Conservation (phyloP, 2,329 filamentous ascomycete species). For the Pseudogymnoascus sp. region DNA sequence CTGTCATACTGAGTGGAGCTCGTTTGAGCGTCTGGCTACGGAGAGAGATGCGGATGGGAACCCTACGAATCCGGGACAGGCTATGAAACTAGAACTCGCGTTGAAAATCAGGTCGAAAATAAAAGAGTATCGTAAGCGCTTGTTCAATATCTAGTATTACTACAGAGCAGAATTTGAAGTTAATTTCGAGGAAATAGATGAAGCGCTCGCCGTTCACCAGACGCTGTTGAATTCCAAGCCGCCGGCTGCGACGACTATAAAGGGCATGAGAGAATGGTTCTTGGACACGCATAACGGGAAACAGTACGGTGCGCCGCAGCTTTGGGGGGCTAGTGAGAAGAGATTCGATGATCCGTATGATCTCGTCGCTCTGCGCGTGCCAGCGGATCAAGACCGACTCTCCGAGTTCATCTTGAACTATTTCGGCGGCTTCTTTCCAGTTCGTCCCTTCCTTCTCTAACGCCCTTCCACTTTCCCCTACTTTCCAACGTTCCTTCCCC, state of each 20-base stretch:
- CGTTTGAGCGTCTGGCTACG: conserved; percentile 11
- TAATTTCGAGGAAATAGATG: conserved; percentile 10
- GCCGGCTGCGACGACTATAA: conserved; percentile 16
- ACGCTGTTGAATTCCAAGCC: conserved; percentile 14
- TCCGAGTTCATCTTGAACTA: conserved; percentile 26
- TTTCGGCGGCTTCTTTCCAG: conserved; percentile 16
- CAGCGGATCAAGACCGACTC: conserved; percentile 22
- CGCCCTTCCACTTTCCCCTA: no score
- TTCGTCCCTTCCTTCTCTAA: neutral
- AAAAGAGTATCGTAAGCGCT: conserved; percentile 17
- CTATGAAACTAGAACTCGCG: conserved; percentile 13
- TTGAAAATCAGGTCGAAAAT: conserved; percentile 16
- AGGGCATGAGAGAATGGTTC: conserved; percentile 20
- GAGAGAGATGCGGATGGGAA: neutral
- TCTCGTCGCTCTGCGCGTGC: conserved; percentile 23
- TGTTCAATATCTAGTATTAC: no score
- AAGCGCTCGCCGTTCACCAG: conserved; percentile 17
- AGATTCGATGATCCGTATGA: conserved; percentile 19
- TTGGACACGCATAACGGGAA: conserved; percentile 9
- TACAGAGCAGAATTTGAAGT: neutral
- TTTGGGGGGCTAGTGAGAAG: conserved; percentile 19
- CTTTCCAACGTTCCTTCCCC: neutral
- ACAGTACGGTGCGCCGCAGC: conserved; percentile 11
- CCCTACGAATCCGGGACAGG: conserved; percentile 7
- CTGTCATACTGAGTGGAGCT: conserved; percentile 15